Base-by-base conservation (phyloP, 2,329 filamentous ascomycete species). In the Verticillium isaacii region DNA sequence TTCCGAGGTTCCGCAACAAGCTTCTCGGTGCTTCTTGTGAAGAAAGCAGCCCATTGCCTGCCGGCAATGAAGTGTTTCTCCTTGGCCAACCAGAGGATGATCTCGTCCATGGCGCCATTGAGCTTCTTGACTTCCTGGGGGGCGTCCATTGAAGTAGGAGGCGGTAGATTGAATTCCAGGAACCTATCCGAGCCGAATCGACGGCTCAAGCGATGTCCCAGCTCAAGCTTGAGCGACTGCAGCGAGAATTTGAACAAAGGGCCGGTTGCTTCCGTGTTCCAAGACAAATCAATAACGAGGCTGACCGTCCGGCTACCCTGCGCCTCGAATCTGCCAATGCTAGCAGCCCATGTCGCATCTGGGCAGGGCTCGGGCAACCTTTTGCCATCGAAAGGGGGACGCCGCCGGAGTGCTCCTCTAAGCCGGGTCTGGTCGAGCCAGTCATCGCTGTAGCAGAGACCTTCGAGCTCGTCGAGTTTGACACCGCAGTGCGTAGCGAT, bases 181-280 rank as follows among this genome's bases (percentile, higher is more conserved):
- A 87, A 87, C 0, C 86, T 78, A 64, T 89, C 85, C 0, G 79
- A 71, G 0, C 86, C 85, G 65, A 86, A 87, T 5, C 80, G 80
- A 14, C 86, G 79, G 23, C 74, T 73, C 0, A 88, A 70, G 1
- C 86, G 81, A 68, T 85, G 78, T 0, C 80, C 74, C 2, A 76
- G 68, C 32, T 85, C 82, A 1, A 86, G 68, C 11, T 72, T 75
- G 1, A 87, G 67, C 0, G 83, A 80, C 2, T 78, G 73, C 11
- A 88, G 74, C 5, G 74, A 75, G 5, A 87, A 66, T 0, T 67
- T 63, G 62, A 85, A 84, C 0, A 81, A 59, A 0, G 80, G 77
- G 0, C 77, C 79, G 0, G 65, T 69, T 3, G 69, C 66, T 1
- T 71, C 66, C 0, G 68, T 59, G 41, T 74, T 78, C 37, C 74